Base-by-base conservation (phyloP, 768 basidiomycete species). In the Lactarius evosmus region DNA sequence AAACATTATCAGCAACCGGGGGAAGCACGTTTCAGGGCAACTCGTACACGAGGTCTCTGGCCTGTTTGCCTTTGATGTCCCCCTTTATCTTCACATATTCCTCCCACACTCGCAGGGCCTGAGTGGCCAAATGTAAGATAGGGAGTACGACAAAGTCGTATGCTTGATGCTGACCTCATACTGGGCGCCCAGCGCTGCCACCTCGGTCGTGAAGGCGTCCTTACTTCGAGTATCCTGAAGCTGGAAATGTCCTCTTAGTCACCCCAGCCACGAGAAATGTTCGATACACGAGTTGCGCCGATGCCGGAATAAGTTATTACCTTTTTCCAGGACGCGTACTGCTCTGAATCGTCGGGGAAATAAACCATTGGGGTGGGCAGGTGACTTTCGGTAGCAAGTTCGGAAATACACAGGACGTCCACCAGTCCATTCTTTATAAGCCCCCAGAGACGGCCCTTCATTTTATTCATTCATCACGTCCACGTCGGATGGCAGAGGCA, bases 191-290 rank as follows among this genome's bases (percentile, higher is more conserved):
- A 60, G 22, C 36, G 22, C 52, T 33, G 55, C 12, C 12, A 2
- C 53, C 29, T 64, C 63, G 7, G 63, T 64, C 9, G 63, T 64
- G 29, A 60, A 60, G 7, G 41, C 58, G 3, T 60, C 58, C 34
- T 59, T 60, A n/a, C 30, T 34, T 4, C 17, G 11, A 27, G 36
- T 14, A 25, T 60, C 36, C 50, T 64, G 52, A 9, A 65, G 58
- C 63, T 65, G 32, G 7, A 25, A n/a, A 11, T 7, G 7, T 44
- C n/a, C 27, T 55, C 16, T 49, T 25, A 53, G 33, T 11, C 53
- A 32, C 30, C 53, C n/a, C 2, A 7, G 2, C 36, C 14, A 38
- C 36, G 36, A 38, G 14, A 16, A 38, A 38, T n/a, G 36, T 38
- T 8, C 36, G 7, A 40, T 19, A 19, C 40, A 19, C 14, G 16